These are phyloP conservation scores for Talaromyces sp. DNA, from an alignment of 2,329 filamentous ascomycete genomes.

Conservation along the genomic window DNA sequence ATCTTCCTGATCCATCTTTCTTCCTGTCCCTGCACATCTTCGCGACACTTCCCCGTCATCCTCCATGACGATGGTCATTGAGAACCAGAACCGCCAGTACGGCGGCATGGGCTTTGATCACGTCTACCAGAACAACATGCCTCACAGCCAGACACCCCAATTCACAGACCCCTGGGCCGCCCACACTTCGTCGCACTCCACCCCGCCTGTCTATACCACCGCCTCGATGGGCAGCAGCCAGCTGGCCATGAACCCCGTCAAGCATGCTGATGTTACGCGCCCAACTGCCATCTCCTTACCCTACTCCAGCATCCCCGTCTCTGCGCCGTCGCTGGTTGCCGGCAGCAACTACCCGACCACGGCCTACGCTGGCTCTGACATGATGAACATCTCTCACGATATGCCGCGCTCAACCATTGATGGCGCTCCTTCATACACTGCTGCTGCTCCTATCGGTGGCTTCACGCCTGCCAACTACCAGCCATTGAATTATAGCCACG, in stretches of 20 bases:
- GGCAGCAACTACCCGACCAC: slow-evolving; percentile 59
- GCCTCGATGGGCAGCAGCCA: slow-evolving; percentile 53
- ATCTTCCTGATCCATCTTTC: neutral
- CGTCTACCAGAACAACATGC: slow-evolving; percentile 64
- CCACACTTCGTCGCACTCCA: slow-evolving; percentile 54
- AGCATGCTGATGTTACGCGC: slow-evolving; percentile 51
- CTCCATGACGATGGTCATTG: slow-evolving; percentile 92
- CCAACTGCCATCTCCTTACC: slow-evolving; percentile 62
- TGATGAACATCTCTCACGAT: slow-evolving; percentile 70
- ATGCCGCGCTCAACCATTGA: slow-evolving; percentile 69
- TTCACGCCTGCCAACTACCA: slow-evolving; percentile 68
- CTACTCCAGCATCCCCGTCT: slow-evolving; percentile 66
- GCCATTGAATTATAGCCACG: slow-evolving; percentile 66
- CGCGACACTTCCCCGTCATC: slow-evolving; percentile 12
- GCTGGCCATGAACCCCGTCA: slow-evolving; percentile 53
- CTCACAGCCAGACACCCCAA: slow-evolving; percentile 58
- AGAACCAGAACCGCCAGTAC: slow-evolving; percentile 77
- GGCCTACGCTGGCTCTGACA: slow-evolving; percentile 55
- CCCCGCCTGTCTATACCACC: slow-evolving; percentile 56
- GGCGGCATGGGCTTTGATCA: slow-evolving; percentile 70
- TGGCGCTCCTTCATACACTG: slow-evolving; percentile 54
- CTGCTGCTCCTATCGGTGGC: slow-evolving; percentile 64
- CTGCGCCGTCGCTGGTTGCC: slow-evolving; percentile 64
- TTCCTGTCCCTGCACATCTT: neutral
- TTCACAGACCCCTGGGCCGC: slow-evolving; percentile 86